These are phyloP conservation scores for Rhizopus microsporus DNA, from an alignment of 371 early-diverging fungal genomes.

Conservation along the genomic window DNA sequence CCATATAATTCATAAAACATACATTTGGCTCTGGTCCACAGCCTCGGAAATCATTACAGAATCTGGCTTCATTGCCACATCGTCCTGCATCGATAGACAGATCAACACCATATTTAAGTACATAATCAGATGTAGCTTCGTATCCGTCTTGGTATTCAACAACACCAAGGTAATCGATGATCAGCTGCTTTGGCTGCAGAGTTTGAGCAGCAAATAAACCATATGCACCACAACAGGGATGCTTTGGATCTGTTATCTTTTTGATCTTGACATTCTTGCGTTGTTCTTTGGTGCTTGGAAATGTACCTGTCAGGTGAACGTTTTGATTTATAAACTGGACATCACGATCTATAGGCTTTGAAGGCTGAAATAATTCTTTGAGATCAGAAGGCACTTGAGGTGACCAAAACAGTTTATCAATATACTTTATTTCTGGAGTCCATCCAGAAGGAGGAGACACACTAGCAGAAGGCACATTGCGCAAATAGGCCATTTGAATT, in stretches of 20 bases:
- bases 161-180: slow-evolving; percentile 52
- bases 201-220: slow-evolving; percentile 53
- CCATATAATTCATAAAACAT: slow-evolving; percentile 53
- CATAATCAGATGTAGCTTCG: slow-evolving; percentile 50
- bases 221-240: slow-evolving; percentile 55
- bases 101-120: slow-evolving; percentile 41
- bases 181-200: slow-evolving; percentile 44
- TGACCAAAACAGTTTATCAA: slow-evolving; percentile 49
- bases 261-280: slow-evolving; percentile 47
- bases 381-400: slow-evolving; percentile 37
- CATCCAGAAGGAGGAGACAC: slow-evolving; percentile 45
- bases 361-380: slow-evolving; percentile 35
- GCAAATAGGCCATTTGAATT: slow-evolving; percentile 19
- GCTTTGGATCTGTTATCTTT: slow-evolving; percentile 40
- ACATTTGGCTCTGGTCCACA: slow-evolving; percentile 53
- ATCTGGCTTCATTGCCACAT: slow-evolving; percentile 55
- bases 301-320: slow-evolving; percentile 44
- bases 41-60: slow-evolving; percentile 57
- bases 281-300: slow-evolving; percentile 38
- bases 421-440: slow-evolving; percentile 46
- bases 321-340: slow-evolving; percentile 40
- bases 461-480: slow-evolving; percentile 29
- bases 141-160: slow-evolving; percentile 45
- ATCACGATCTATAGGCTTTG: slow-evolving; percentile 24
- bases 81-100: slow-evolving; percentile 52